Conservation (phyloP, 257 asterid genomes). For the Forsythia suspensa region DNA sequence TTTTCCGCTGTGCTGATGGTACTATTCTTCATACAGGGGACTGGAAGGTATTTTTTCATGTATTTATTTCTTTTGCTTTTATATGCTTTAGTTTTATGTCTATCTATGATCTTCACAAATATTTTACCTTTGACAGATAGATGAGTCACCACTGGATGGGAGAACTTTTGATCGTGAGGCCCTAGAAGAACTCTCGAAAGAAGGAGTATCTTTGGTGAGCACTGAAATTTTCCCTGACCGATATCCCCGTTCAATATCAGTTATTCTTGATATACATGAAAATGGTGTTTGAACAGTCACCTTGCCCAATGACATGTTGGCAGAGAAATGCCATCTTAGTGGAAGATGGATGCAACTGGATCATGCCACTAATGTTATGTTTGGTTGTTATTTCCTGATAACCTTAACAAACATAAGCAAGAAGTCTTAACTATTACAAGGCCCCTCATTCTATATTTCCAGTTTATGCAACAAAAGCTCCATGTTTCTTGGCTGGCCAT, state of each 20-base stretch:
- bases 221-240: constrained; percentile 9
- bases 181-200: constrained; percentile 95
- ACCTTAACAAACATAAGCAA: not conserved
- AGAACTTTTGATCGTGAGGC: constrained; percentile 84
- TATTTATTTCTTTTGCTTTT: constrained; percentile 7
- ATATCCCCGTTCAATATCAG: not conserved
- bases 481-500: not conserved
- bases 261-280: constrained; percentile 10
- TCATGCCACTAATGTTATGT: not conserved
- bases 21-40: constrained; percentile 99
- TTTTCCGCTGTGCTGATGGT: constrained; percentile 95
- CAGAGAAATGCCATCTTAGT: not conserved
- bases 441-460: not conserved
- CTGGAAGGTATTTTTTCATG: constrained; percentile 78
- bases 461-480: constrained; percentile 3
- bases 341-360: not conserved
- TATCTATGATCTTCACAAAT: constrained; percentile 16
- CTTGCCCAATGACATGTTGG: not conserved
- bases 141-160: constrained; percentile 96
- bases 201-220: constrained; percentile 98
- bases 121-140: constrained; percentile 62
- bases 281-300: not conserved
- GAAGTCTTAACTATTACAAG: not conserved
- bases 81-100: not conserved
- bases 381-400: not conserved